phyloP scores from a whole-genome alignment of 129 eudicot species.

The Escallonia rubra region DNA sequence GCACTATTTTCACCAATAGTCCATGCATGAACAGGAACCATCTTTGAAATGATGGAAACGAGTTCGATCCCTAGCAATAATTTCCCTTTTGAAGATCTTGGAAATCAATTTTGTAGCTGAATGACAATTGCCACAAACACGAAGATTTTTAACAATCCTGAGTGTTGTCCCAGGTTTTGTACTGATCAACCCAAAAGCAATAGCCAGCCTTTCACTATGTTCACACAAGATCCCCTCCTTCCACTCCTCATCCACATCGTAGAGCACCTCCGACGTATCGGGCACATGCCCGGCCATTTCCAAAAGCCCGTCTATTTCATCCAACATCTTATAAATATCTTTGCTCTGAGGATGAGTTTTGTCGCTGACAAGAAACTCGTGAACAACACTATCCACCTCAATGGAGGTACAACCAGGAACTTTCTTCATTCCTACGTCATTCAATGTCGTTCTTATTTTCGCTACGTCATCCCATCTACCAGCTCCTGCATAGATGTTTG shows the following conservation, averaged over 20 bases:
- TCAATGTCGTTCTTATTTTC: slow-evolving; percentile 31
- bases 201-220: slow-evolving; percentile 53
- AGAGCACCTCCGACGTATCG: slow-evolving; percentile 50
- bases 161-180: slow-evolving; percentile 55
- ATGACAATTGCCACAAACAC: slow-evolving; percentile 49
- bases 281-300: slow-evolving; percentile 35
- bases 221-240: slow-evolving; percentile 37
- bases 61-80: slow-evolving; percentile 47
- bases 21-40: slow-evolving; percentile 51
- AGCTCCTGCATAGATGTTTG: slow-evolving; percentile 41
- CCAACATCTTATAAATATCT: slow-evolving; percentile 39
- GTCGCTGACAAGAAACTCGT: slow-evolving; percentile 53
- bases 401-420: slow-evolving; percentile 58
- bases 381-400: slow-evolving; percentile 41
- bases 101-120: slow-evolving; percentile 45
- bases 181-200: slow-evolving; percentile 48
- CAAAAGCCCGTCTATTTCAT: slow-evolving; percentile 33
- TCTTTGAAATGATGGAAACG: slow-evolving; percentile 54
- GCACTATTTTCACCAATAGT: slow-evolving; percentile 40
- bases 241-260: slow-evolving; percentile 42
- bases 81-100: slow-evolving; percentile 41
- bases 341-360: slow-evolving; percentile 34
- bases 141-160: slow-evolving; percentile 47
- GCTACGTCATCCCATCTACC: slow-evolving; percentile 55
- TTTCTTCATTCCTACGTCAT: slow-evolving; percentile 44